Evolutionary conservation across 2,329 filamentous ascomycete genomes (phyloP).

Genomic region (Cordyceps fumosorosea): DNA sequence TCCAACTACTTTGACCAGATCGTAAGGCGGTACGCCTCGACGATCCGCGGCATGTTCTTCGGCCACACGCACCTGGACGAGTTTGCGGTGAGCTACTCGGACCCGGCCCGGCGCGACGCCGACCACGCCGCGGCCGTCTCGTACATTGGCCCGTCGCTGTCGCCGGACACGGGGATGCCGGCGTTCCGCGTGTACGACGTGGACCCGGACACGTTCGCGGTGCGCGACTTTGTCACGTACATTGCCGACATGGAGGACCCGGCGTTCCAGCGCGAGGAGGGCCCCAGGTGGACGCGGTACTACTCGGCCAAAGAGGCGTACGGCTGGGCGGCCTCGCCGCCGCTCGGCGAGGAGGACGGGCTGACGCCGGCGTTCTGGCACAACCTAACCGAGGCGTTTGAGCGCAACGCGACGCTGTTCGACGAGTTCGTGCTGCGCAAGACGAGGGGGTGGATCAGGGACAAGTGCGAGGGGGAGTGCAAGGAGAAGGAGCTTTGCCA

Average conservation of each 20-base stretch:
- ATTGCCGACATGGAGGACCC: conserved; percentile 43
- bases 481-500: conserved; percentile 42
- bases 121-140: conserved; percentile 42
- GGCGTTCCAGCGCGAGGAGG: conserved; percentile 35
- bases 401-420: conserved; percentile 37
- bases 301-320: conserved; percentile 67
- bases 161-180: conserved; percentile 48
- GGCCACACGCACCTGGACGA: conserved; percentile 52
- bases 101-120: conserved; percentile 37
- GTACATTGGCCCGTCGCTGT: conserved; percentile 48
- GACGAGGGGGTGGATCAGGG: conserved; percentile 37
- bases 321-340: conserved; percentile 46
- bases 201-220: conserved; percentile 49
- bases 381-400: conserved; percentile 44
- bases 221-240: conserved; percentile 49
- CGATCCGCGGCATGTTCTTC: conserved; percentile 50
- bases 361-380: conserved; percentile 55
- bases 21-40: conserved; percentile 45
- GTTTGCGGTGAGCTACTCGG: conserved; percentile 48
- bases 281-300: conserved; percentile 46
- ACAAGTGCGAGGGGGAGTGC: conserved; percentile 37
- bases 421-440: conserved; percentile 42
- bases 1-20: conserved; percentile 50
- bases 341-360: conserved; percentile 32
- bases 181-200: conserved; percentile 55